phyloP scores from a whole-genome alignment of 352 stramenopile genomes.

The Phytophthora macrochlamydospora region DNA sequence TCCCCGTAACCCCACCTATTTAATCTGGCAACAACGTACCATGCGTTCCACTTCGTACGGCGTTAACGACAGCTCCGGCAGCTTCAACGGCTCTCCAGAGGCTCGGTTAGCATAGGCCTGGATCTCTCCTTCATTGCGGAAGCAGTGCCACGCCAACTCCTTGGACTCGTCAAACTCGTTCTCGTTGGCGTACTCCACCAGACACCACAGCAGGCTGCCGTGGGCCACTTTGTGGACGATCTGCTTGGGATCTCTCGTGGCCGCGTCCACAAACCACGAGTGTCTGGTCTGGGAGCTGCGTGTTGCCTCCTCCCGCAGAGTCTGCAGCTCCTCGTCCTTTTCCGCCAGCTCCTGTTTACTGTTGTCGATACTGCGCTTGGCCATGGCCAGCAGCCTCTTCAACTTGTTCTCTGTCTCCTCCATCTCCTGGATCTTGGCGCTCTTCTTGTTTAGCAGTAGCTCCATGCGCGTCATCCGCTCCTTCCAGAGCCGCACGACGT shows the following conservation, averaged over 20 bases:
- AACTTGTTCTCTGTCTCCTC: conserved; percentile 84
- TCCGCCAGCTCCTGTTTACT: conserved; percentile 82
- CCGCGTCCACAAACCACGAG: conserved; percentile 51
- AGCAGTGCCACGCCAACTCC: conserved; percentile 77
- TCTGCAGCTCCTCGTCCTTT: conserved; percentile 59
- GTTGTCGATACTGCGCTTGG: conserved; percentile 91
- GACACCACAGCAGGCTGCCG: conserved; percentile 66
- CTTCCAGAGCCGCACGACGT: conserved; percentile 54
- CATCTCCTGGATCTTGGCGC: conserved; percentile 72
- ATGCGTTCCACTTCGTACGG: conserved; percentile 75
- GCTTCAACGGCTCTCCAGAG: conserved; percentile 60
- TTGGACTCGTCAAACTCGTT: conserved; percentile 69
- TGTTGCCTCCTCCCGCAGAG: conserved; percentile 50
- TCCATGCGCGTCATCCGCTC: conserved; percentile 68
- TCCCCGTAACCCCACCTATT: not conserved
- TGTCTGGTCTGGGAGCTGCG: conserved; percentile 47
- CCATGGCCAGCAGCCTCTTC: conserved; percentile 83
- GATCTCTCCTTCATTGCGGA: conserved; percentile 65
- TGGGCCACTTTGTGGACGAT: conserved; percentile 76
- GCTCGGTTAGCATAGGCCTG: conserved; percentile 59
- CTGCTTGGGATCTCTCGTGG: conserved; percentile 64
- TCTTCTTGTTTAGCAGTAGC: conserved; percentile 71
- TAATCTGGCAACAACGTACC: conserved; percentile 35
- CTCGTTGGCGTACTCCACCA: conserved; percentile 83
- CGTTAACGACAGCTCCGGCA: conserved; percentile 74